Conservation (phyloP, 2,329 filamentous ascomycete species). For the Volutella citrinella region DNA sequence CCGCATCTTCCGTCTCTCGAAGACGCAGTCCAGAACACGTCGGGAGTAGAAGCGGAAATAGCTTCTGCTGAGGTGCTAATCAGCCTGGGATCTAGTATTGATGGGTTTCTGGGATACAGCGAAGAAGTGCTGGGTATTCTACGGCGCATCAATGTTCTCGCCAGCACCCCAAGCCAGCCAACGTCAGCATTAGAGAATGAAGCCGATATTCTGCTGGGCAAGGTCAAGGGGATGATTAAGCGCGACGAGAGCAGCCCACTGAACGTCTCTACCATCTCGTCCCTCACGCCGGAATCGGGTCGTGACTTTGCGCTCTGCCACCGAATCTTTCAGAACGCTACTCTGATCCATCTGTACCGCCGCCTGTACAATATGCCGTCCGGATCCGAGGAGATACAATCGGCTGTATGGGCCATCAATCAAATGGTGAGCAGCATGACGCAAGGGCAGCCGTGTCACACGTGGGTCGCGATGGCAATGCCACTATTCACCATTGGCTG, state of each 20-base stretch:
- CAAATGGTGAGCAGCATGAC: slow-evolving; percentile 25
- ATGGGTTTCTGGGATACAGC: slow-evolving; percentile 28
- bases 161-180: not conserved
- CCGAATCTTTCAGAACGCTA: slow-evolving; percentile 24
- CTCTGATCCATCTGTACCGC: slow-evolving; percentile 23
- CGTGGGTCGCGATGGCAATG: slow-evolving; percentile 30
- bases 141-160: slow-evolving; percentile 17
- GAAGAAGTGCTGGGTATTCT: slow-evolving; percentile 24
- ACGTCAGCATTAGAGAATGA: no score
- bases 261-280: slow-evolving; percentile 13
- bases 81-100: slow-evolving; percentile 12
- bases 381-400: slow-evolving; percentile 11
- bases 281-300: slow-evolving; percentile 19
- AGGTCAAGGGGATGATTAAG: slow-evolving; percentile 22
- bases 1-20: slow-evolving; percentile 18
- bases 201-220: slow-evolving; percentile 19
- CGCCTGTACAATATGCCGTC: slow-evolving; percentile 20
- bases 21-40: not conserved
- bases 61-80: accelerated
- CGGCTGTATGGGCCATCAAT: slow-evolving; percentile 16
- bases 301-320: slow-evolving; percentile 26
- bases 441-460: slow-evolving; percentile 27
- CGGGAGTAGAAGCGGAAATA: no score
- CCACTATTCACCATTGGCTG: slow-evolving; percentile 27
- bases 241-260: slow-evolving; percentile 18